These are phyloP conservation scores for Hypoxylon rickii DNA, from an alignment of 495 filamentous ascomycete genomes.

Conservation along the genomic window DNA sequence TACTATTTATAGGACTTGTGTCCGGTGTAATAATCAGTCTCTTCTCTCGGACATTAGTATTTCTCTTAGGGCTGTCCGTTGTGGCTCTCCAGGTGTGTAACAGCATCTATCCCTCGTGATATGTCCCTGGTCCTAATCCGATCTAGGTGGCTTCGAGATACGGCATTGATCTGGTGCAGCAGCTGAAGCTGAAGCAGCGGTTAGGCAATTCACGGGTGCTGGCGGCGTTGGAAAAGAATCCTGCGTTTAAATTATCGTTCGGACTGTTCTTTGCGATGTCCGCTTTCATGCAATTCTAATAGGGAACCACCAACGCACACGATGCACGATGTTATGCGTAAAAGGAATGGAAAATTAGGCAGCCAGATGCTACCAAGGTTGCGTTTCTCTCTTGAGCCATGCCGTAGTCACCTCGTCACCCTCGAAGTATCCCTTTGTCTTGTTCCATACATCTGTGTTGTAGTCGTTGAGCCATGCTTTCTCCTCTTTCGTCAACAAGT, in stretches of 20 bases:
- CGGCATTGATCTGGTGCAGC: slow-evolving; percentile 66
- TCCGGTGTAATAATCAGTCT: slow-evolving; percentile 71
- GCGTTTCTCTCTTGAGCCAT: slow-evolving; percentile 89
- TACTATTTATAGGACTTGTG: slow-evolving; percentile 57
- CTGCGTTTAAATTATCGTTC: slow-evolving; percentile 80
- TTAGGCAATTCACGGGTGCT: slow-evolving; percentile 59
- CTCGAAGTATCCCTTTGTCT: slow-evolving; percentile 82
- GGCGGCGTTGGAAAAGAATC: slow-evolving; percentile 65
- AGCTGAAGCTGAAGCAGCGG: slow-evolving; percentile 43
- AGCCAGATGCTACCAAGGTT: slow-evolving; percentile 46
- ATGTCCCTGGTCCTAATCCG: slow-evolving; percentile 6
- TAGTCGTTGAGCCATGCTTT: slow-evolving; percentile 87
- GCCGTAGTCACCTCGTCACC: slow-evolving; percentile 66
- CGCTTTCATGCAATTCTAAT: slow-evolving; percentile 68
- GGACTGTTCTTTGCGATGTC: slow-evolving; percentile 77
- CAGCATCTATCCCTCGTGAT: not conserved
- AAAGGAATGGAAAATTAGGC: not conserved
- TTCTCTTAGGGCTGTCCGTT: slow-evolving; percentile 72
- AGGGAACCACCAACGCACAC: not conserved
- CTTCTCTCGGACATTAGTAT: slow-evolving; percentile 74
- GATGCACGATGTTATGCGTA: slow-evolving; percentile 2
- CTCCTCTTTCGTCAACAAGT: slow-evolving; percentile 74
- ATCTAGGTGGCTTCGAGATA: slow-evolving; percentile 69
- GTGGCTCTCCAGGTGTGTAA: slow-evolving; percentile 69
- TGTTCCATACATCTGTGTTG: slow-evolving; percentile 78